Evolutionary conservation across 164 flowering plant genomes (phyloP).

Genomic region (Hamamelis virginiana): DNA sequence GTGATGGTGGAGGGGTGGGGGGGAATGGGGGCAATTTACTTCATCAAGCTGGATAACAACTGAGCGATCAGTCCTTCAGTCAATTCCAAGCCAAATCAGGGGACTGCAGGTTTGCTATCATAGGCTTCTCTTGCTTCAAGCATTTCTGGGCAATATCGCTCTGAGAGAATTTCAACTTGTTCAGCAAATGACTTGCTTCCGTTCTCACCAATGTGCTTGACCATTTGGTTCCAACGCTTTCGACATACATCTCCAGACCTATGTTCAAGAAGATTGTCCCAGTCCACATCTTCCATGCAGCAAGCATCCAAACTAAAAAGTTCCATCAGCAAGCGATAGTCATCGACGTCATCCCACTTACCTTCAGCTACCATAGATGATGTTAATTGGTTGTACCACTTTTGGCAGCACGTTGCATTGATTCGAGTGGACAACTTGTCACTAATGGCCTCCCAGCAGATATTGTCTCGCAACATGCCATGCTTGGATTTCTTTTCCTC

Average conservation of each 20-base stretch:
- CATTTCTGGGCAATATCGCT: constrained; percentile 45
- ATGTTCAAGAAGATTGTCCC: constrained; percentile 63
- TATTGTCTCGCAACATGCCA: constrained; percentile 76
- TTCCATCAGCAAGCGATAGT: constrained; percentile 47
- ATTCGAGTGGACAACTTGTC: constrained; percentile 42
- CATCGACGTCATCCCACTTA: constrained; percentile 61
- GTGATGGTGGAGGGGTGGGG: no score
- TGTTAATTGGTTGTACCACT: constrained; percentile 56
- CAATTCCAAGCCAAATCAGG: no score
- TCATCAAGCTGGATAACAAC: no score
- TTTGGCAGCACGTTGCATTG: constrained; percentile 35
- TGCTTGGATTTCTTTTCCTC: constrained; percentile 56
- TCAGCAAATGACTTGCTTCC: constrained; percentile 50
- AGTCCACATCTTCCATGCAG: constrained; percentile 61
- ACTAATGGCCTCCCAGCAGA: constrained; percentile 63
- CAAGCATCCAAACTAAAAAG: constrained; percentile 54
- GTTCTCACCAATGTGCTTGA: constrained; percentile 47
- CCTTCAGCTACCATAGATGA: constrained; percentile 65
- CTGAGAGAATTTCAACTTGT: constrained; percentile 50
- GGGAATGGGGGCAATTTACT: no score
- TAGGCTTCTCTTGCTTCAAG: constrained; percentile 44
- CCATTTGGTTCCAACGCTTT: constrained; percentile 66
- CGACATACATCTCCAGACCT: constrained; percentile 49
- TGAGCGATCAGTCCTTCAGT: no score
- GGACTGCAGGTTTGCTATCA: constrained; percentile 27